phyloP scores from a whole-genome alignment of 805 yeast genomes.

The Tanozyma kutaoensis region DNA sequence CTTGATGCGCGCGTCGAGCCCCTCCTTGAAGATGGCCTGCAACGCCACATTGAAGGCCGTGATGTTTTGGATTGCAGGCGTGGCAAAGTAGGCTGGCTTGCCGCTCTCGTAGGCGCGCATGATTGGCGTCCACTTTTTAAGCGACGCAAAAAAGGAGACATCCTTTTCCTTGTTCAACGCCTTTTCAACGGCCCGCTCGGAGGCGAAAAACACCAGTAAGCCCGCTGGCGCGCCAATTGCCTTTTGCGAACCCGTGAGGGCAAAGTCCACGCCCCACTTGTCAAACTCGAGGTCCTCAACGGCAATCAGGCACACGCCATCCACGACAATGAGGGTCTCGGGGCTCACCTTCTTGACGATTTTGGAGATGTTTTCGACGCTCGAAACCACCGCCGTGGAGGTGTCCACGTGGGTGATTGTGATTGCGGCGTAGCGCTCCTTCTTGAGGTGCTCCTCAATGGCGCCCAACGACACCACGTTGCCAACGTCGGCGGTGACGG shows the following conservation, averaged over 20 bases:
- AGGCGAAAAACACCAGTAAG: conserved; percentile 61
- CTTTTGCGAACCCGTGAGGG: conserved; percentile 86
- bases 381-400: conserved; percentile 82
- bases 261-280: conserved; percentile 82
- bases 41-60: conserved; percentile 72
- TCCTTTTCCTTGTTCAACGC: conserved; percentile 36
- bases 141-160: conserved; percentile 51
- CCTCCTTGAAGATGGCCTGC: conserved; percentile 47
- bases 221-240: conserved; percentile 95
- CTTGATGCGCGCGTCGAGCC: conserved; percentile 46
- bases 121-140: conserved; percentile 80
- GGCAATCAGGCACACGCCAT: conserved; percentile 91
- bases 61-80: conserved; percentile 85
- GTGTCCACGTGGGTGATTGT: conserved; percentile 95
- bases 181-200: conserved; percentile 58
- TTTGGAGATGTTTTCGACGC: conserved; percentile 48
- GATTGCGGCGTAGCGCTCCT: conserved; percentile 46
- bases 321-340: conserved; percentile 72
- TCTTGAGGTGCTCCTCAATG: conserved; percentile 41
- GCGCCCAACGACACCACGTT: conserved; percentile 44
- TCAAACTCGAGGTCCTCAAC: conserved; percentile 81
- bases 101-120: conserved; percentile 79
- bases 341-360: conserved; percentile 59
- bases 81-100: conserved; percentile 79
- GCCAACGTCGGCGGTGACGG: conserved; percentile 62